Conservation (phyloP, 495 filamentous ascomycete species). For the Hypoxylon crocopeplum region DNA sequence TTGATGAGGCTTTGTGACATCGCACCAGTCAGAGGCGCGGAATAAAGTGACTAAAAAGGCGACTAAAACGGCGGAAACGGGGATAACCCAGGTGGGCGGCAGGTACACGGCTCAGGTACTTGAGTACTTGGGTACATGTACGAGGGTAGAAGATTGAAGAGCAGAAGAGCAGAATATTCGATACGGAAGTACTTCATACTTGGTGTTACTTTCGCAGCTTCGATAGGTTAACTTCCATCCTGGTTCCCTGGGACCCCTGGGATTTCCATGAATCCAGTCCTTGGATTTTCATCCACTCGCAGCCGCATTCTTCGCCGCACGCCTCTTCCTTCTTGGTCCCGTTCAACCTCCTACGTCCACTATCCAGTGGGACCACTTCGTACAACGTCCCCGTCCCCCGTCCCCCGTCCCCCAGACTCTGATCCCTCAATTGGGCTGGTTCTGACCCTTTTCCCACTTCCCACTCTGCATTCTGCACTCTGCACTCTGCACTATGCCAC, state of each 20-base stretch:
- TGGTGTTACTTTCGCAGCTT: not conserved
- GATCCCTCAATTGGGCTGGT: not conserved
- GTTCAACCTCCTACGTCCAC: slow-evolving; percentile 27
- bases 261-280: slow-evolving; percentile 22
- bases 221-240: slow-evolving; percentile 16
- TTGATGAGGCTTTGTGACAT: slow-evolving; percentile 33
- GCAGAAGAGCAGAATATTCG: no score
- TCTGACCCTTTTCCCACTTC: no score
- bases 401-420: not conserved
- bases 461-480: no score
- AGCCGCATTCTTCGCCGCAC: slow-evolving; percentile 41
- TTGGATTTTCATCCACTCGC: slow-evolving; percentile 37
- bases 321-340: slow-evolving; percentile 36
- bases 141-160: no score
- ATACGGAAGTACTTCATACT: slow-evolving; percentile 16
- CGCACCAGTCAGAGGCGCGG: slow-evolving; percentile 15
- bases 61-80: slow-evolving; percentile 30
- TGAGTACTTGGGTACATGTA: not conserved
- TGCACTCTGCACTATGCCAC: no score
- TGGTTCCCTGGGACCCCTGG: slow-evolving; percentile 21
- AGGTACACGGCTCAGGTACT: slow-evolving; percentile 16
- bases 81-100: slow-evolving; percentile 29
- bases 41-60: slow-evolving; percentile 25
- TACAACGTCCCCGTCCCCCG: not conserved
- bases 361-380: not conserved